Percentiles rank a stretch among this genome's conserved stretches.
These are phyloP conservation scores for Rosa persica DNA, from an alignment of 306 rosid genomes.

Conservation along the genomic window DNA sequence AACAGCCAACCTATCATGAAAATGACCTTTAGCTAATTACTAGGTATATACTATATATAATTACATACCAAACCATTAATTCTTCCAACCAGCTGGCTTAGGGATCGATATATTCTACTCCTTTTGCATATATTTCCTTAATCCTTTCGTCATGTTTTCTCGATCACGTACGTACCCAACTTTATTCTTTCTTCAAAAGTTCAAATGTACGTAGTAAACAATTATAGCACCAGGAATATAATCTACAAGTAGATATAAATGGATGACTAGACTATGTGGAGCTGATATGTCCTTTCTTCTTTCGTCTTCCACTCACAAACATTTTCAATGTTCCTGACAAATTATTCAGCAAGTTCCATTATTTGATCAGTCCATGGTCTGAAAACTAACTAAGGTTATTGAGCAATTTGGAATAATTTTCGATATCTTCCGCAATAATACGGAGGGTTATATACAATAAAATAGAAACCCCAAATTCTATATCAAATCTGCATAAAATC, in stretches of 20 bases:
- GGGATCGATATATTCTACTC: not conserved
- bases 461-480: not conserved
- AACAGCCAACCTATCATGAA: not conserved
- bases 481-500: not conserved
- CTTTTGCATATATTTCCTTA: not conserved
- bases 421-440: not conserved
- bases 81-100: not conserved
- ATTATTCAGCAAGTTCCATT: constrained; percentile 1
- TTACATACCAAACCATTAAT: not conserved
- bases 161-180: not conserved
- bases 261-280: not conserved
- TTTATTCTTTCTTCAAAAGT: not conserved
- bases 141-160: not conserved
- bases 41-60: not conserved
- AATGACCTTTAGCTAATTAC: not conserved
- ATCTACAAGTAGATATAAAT: not conserved
- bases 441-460: not conserved
- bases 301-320: constrained; percentile 7
- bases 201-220: not conserved
- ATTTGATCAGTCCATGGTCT: not conserved
- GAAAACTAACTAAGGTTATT: not conserved
- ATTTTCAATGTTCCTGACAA: not conserved
- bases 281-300: not conserved
- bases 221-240: constrained; percentile 7
- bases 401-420: not conserved